phyloP scores from a whole-genome alignment of 164 flowering plant genomes.

The Kalanchoe fedtschenkoi region DNA sequence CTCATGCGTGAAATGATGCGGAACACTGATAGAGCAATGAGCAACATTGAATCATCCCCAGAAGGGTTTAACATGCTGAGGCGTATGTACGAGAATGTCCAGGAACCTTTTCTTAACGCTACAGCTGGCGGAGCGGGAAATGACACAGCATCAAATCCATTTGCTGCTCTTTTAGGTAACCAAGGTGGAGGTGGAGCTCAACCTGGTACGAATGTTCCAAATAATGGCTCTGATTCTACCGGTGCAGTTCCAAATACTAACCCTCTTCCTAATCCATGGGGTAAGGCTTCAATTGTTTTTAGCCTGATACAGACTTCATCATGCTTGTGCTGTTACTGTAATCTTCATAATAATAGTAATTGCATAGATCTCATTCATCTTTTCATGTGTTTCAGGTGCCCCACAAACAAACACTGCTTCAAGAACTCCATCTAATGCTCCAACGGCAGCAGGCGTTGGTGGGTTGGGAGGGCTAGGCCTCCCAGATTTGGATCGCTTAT shows the following conservation, averaged over 20 bases:
- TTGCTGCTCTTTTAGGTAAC: slow-evolving; percentile 34
- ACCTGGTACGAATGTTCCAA: slow-evolving; percentile 35
- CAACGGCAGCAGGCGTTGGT: slow-evolving; percentile 2
- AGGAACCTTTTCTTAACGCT: slow-evolving; percentile 33
- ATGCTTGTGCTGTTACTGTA: neutral
- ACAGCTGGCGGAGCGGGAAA: slow-evolving; percentile 21
- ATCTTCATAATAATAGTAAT: neutral
- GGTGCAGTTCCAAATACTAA: slow-evolving; percentile 64
- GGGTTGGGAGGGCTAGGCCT: slow-evolving; percentile 12
- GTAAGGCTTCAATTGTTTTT: slow-evolving; percentile 1
- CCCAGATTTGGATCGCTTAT: slow-evolving; percentile 6
- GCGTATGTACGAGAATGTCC: slow-evolving; percentile 38
- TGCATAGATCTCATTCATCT: neutral
- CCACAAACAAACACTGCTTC: slow-evolving; percentile 1
- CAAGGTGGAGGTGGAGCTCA: slow-evolving; percentile 37
- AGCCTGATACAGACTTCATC: neutral
- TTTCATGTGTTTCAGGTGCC: slow-evolving; percentile 6
- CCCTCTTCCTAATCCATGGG: slow-evolving; percentile 94
- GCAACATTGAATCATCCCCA: slow-evolving; percentile 28
- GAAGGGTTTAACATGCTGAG: slow-evolving; percentile 36
- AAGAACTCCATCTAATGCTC: neutral
- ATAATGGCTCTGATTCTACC: slow-evolving; percentile 37
- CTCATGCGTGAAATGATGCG: slow-evolving; percentile 42
- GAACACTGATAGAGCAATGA: slow-evolving; percentile 36
- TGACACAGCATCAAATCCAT: slow-evolving; percentile 20